Base-by-base conservation (phyloP, 176 grass and related monocot genomes). In the Hordeum marinum region DNA sequence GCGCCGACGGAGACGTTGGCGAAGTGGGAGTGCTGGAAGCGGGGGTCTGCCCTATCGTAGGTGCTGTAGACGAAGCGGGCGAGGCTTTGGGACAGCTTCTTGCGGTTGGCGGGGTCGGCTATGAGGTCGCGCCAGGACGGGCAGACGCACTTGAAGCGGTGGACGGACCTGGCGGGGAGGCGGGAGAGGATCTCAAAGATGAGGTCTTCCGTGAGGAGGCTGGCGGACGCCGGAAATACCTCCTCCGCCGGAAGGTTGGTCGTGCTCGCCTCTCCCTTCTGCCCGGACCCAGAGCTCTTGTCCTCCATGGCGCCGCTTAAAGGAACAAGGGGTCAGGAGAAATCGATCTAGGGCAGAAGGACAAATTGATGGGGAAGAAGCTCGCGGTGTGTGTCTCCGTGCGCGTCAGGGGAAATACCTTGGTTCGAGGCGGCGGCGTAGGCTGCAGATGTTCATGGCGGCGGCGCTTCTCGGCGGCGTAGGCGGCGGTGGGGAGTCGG, bases 111-210 rank as follows among this genome's bases (percentile, higher is more conserved):
- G 18, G 65, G 65, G 65, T 68, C 8, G 8, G 32, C 32, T 17
- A 68, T 68, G 65, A 39, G 65, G 65, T 37, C 65, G 65, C 65
- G 65, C 65, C 32, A 68, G 32, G 4, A 37, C 18, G 34, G 65
- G 8, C 18, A 68, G 65, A 68, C 65, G 65, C 65, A 68, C 65
- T 68, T 68, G 65, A 68, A 68, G 65, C 65, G 65, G 34, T 68
- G 17, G 65, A 68, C 18, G 17, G 65, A 65, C 3, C 63, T 65
- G 13, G 63, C 63, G 27, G 63, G 63, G 63, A 65, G 63, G 63
- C 63, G 63, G 27, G 63, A 65, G 63, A 65, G 63, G 27, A 65
- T 65, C 2, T 65, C 63, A 26, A 65, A 27, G 12, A 65, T 65
- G 13, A 65, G 63, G 27, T 31, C 63, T 2, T 65, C 63, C 27